A percentile compares a stretch with the other conserved stretches of the same genome.
These are phyloP conservation scores for Falciphora oryzae DNA, from an alignment of 2,329 filamentous ascomycete genomes.

Conservation along the genomic window DNA sequence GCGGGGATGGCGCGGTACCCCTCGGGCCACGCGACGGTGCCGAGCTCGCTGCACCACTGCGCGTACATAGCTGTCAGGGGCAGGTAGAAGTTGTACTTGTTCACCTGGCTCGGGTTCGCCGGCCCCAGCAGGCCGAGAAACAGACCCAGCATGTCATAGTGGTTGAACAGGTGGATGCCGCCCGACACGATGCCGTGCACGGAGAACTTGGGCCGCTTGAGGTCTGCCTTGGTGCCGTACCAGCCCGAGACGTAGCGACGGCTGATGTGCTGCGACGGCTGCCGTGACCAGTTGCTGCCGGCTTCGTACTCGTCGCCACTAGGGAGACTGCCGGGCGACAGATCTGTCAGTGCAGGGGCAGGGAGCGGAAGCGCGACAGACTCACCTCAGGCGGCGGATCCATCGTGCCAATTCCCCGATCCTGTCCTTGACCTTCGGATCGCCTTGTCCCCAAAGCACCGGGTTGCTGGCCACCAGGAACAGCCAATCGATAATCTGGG, in stretches of 20 bases:
- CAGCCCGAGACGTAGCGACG: neutral
- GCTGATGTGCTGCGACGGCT: neutral
- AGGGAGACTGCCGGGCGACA: neutral
- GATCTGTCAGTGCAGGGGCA: too few species aligned
- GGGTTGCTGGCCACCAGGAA: neutral
- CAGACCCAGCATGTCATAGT: neutral
- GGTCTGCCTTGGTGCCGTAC: neutral
- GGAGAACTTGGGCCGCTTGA: neutral
- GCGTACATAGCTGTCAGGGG: neutral
- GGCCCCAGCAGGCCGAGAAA: conserved; percentile 1
- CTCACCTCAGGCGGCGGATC: neutral
- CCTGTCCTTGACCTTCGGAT: neutral
- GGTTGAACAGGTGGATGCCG: neutral
- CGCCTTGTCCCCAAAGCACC: neutral
- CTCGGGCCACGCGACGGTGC: neutral
- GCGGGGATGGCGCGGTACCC: neutral
- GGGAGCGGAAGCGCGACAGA: too few species aligned
- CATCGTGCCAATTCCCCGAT: neutral
- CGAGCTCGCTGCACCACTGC: neutral
- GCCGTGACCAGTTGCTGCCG: neutral
- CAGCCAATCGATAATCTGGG: neutral
- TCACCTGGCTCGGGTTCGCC: neutral
- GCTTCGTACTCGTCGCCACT: neutral
- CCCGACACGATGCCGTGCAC: neutral
- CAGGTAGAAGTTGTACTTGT: neutral